phyloP scores from a whole-genome alignment of 768 basidiomycete genomes.

The Myochromella boudieri region DNA sequence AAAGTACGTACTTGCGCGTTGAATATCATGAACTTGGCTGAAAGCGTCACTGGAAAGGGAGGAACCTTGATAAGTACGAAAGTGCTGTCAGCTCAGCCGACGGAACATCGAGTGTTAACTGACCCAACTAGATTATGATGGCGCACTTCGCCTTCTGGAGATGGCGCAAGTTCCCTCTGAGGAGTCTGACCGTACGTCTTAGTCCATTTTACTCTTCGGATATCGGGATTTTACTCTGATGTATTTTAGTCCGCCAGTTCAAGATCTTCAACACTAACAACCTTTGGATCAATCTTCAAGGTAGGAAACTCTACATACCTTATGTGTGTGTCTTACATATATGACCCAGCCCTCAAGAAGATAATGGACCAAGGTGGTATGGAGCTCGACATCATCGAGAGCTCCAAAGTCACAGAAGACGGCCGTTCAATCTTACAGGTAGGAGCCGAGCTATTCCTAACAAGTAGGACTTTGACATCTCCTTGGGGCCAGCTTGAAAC shows the following conservation, averaged over 20 bases:
- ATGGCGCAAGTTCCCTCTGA: slow-evolving; percentile 81
- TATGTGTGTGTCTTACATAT: neutral
- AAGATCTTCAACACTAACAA: slow-evolving; percentile 81
- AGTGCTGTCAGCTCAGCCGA: neutral
- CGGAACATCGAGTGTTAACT: neutral
- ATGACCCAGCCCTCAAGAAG: slow-evolving; percentile 61
- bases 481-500: slow-evolving; percentile 54
- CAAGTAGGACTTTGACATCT: neutral
- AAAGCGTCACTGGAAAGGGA: slow-evolving; percentile 42
- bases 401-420: slow-evolving; percentile 66
- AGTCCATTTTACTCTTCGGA: neutral
- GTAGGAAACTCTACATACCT: neutral
- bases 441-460: neutral
- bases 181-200: slow-evolving; percentile 58
- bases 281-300: slow-evolving; percentile 45
- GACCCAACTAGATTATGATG: slow-evolving; percentile 58
- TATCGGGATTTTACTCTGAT: neutral
- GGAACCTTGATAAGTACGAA: slow-evolving; percentile 69
- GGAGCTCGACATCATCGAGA: slow-evolving; percentile 81
- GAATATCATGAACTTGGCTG: too few relatives aligned
- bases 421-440: slow-evolving; percentile 72
- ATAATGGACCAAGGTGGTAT: slow-evolving; percentile 66
- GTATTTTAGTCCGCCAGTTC: slow-evolving; percentile 60
- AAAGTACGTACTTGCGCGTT: slow-evolving; percentile 43
- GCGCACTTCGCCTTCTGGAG: slow-evolving; percentile 72